phyloP scores from a whole-genome alignment of 176 grass and related monocot species.

The Oryza australiensis region DNA sequence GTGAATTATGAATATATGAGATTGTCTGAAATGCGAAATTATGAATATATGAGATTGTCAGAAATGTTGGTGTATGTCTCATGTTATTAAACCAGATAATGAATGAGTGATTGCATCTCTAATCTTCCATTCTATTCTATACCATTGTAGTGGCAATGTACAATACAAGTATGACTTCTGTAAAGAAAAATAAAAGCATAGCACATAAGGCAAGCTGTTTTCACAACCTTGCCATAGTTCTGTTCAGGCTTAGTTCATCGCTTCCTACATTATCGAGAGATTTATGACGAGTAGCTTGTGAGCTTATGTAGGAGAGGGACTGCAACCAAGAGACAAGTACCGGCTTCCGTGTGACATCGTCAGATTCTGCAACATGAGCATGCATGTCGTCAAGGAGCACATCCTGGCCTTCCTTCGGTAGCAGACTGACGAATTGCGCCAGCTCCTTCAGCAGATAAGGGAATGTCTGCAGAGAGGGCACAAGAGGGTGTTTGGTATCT shows the following conservation, averaged over 20 bases:
- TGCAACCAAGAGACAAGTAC: slow-evolving; percentile 88
- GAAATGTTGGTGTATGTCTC: background rate
- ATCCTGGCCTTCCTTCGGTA: slow-evolving; percentile 85
- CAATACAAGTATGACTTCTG: slow-evolving; percentile 12
- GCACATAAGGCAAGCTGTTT: background rate
- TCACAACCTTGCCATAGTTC: slow-evolving; percentile 42
- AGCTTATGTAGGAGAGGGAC: slow-evolving; percentile 84
- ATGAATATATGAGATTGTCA: background rate
- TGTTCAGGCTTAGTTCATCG: slow-evolving; percentile 27
- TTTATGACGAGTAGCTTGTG: slow-evolving; percentile 14
- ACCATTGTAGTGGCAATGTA: background rate
- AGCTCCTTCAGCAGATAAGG: slow-evolving; percentile 83
- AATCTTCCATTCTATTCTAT: background rate
- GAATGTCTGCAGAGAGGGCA: slow-evolving; percentile 51
- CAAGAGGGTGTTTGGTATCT: background rate
- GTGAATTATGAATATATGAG: background rate
- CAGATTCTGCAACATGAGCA: slow-evolving; percentile 72
- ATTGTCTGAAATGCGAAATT: background rate
- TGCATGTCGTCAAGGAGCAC: slow-evolving; percentile 83
- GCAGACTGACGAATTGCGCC: slow-evolving; percentile 57
- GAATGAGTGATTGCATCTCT: background rate
- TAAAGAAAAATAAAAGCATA: background rate
- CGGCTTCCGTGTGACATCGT: slow-evolving; percentile 83
- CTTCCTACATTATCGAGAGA: background rate
- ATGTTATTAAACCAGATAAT: background rate